Evolutionary conservation across 352 stramenopile species (phyloP).

Genomic region (Phytophthora idaei): DNA sequence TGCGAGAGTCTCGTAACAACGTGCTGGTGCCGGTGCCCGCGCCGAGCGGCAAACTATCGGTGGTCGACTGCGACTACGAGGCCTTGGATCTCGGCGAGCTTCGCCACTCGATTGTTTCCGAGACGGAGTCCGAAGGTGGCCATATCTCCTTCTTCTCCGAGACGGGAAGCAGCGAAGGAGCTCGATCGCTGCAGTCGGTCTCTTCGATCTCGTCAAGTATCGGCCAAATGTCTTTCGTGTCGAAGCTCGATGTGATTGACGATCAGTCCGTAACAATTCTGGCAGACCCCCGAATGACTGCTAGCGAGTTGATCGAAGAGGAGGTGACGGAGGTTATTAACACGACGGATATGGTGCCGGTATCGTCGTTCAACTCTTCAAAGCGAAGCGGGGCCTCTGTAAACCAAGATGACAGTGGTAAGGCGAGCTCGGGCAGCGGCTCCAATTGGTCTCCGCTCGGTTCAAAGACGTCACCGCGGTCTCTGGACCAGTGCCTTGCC

Average conservation of each 20-base stretch:
- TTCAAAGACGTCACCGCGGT: slow-evolving; percentile 36
- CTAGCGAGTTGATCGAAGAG: slow-evolving; percentile 22
- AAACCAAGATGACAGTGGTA: slow-evolving; percentile 17
- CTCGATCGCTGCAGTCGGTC: slow-evolving; percentile 27
- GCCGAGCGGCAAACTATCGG: slow-evolving; percentile 30
- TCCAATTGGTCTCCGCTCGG: slow-evolving; percentile 25
- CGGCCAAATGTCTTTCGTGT: slow-evolving; percentile 45
- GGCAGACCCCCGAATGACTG: slow-evolving; percentile 28
- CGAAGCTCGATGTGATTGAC: slow-evolving; percentile 43
- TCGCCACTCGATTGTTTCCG: slow-evolving; percentile 42
- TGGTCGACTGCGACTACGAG: slow-evolving; percentile 31
- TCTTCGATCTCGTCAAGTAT: slow-evolving; percentile 29
- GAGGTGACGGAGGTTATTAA: slow-evolving; percentile 55
- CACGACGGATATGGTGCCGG: slow-evolving; percentile 53
- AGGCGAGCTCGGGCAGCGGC: slow-evolving; percentile 16
- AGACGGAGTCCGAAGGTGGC: slow-evolving; percentile 57
- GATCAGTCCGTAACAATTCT: slow-evolving; percentile 35
- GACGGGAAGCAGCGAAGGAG: slow-evolving; percentile 31
- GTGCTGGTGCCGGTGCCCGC: slow-evolving; percentile 27
- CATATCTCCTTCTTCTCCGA: slow-evolving; percentile 46
- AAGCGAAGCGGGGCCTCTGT: slow-evolving; percentile 4
- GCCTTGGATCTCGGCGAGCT: slow-evolving; percentile 23
- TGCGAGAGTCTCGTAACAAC: slow-evolving; percentile 44
- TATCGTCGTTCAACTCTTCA: slow-evolving; percentile 15
- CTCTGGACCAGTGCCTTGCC: slow-evolving; percentile 43